A percentile compares a stretch with the other conserved stretches of the same genome.
Conservation (phyloP, 352 stramenopile species). For the Pythium dissotocum region DNA sequence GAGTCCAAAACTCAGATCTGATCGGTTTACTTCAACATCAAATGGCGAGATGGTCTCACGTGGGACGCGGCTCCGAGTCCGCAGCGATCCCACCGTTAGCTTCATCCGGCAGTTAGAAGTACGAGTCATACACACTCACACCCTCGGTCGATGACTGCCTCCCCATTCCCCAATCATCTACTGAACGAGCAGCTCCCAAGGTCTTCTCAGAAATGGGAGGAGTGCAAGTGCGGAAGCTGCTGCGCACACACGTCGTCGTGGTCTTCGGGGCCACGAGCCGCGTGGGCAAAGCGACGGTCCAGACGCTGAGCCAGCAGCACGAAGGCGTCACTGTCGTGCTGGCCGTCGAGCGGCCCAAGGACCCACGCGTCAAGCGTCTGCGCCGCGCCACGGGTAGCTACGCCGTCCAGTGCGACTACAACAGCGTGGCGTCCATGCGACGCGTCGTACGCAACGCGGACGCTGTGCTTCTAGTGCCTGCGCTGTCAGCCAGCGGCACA, state of each 20-base stretch:
- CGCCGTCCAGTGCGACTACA: constrained; percentile 60
- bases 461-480: constrained; percentile 62
- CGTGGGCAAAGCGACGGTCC: constrained; percentile 56
- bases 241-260: constrained; percentile 61
- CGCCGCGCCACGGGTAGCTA: constrained; percentile 59
- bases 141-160: too few species aligned
- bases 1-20: not conserved
- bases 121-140: too few species aligned
- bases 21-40: constrained; percentile 2
- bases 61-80: not conserved
- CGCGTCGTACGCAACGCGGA: constrained; percentile 70
- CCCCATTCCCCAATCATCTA: too few species aligned
- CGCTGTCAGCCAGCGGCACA: constrained; percentile 55
- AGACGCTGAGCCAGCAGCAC: constrained; percentile 44
- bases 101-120: not conserved
- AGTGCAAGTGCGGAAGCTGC: constrained; percentile 60
- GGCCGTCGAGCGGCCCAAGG: constrained; percentile 56
- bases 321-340: constrained; percentile 53
- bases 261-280: constrained; percentile 76
- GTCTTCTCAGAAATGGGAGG: constrained; percentile 3
- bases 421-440: constrained; percentile 43
- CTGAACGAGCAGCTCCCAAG: too few species aligned
- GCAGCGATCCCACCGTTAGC: not conserved
- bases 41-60: not conserved
- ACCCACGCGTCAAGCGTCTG: constrained; percentile 47